These are phyloP conservation scores for Penicillium sp. DNA, from an alignment of 2,329 filamentous ascomycete species.

Conservation along the genomic window DNA sequence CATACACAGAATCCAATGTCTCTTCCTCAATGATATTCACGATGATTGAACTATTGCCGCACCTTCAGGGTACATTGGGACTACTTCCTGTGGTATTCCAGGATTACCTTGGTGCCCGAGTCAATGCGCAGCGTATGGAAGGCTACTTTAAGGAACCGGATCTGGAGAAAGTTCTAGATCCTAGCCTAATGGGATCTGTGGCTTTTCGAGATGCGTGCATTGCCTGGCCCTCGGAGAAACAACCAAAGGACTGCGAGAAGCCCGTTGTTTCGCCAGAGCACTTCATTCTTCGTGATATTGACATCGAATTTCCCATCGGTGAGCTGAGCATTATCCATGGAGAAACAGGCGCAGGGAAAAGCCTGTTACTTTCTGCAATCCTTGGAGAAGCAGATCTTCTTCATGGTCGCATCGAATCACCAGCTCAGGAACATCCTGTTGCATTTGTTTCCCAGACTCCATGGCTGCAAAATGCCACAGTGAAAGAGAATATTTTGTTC, in stretches of 20 bases:
- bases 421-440: constrained; percentile 36
- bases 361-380: constrained; percentile 69
- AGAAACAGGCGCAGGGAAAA: constrained; percentile 75
- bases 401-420: neutral
- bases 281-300: constrained; percentile 49
- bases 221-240: neutral
- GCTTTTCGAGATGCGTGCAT: neutral
- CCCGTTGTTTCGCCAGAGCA: neutral
- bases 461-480: constrained; percentile 77
- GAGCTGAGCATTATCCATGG: constrained; percentile 74
- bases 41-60: neutral
- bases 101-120: neutral
- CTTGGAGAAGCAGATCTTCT: constrained; percentile 60
- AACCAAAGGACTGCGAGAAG: neutral
- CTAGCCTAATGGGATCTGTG: neutral
- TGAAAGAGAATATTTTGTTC: constrained; percentile 75
- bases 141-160: neutral
- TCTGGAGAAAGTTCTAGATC: neutral
- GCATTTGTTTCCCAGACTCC: constrained; percentile 75
- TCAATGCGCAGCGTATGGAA: neutral
- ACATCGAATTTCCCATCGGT: constrained; percentile 65
- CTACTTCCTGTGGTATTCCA: neutral
- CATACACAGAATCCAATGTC: neutral
- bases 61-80: neutral
- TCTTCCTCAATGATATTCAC: neutral